A percentile compares a stretch with the other conserved stretches of the same genome.
These are phyloP conservation scores for Drechslerella stenobrocha DNA, from an alignment of 2,329 filamentous ascomycete genomes.

Conservation along the genomic window DNA sequence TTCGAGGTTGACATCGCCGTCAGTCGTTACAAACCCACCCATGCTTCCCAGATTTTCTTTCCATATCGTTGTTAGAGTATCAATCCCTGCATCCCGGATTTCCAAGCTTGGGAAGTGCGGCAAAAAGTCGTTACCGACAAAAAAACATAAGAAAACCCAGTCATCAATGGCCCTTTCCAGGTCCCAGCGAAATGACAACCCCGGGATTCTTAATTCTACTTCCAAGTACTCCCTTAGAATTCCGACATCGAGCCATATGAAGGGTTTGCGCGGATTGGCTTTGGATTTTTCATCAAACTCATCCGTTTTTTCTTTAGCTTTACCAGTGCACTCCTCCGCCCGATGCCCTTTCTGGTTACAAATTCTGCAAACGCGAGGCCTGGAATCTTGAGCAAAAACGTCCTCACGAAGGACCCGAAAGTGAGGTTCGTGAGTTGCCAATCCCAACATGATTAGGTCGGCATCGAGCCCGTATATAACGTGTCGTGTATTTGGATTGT, in stretches of 20 bases:
- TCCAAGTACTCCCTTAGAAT: conserved; percentile 90
- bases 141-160: conserved; percentile 99
- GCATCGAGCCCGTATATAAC: conserved; percentile 98
- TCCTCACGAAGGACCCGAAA: conserved; percentile 96
- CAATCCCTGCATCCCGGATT: conserved; percentile 95
- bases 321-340: conserved; percentile 78
- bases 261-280: conserved; percentile 75
- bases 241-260: conserved; percentile 96
- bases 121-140: conserved; percentile 97
- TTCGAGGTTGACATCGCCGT: conserved; percentile 85
- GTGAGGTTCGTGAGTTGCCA: conserved; percentile 95
- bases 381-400: conserved; percentile 88
- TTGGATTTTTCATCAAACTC: conserved; percentile 74
- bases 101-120: conserved; percentile 96
- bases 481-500: conserved; percentile 94
- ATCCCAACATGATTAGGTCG: conserved; percentile 96
- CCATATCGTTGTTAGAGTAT: conserved; percentile 96
- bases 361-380: conserved; percentile 76
- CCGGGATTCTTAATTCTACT: conserved; percentile 80
- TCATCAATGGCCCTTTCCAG: conserved; percentile 93
- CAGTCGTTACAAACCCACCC: conserved; percentile 95
- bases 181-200: conserved; percentile 84
- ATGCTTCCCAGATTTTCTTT: conserved; percentile 85
- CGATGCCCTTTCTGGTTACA: conserved; percentile 94
- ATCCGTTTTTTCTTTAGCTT: conserved; percentile 74